Conservation (phyloP, 2,329 filamentous ascomycete genomes). For the Colletotrichum sp. region DNA sequence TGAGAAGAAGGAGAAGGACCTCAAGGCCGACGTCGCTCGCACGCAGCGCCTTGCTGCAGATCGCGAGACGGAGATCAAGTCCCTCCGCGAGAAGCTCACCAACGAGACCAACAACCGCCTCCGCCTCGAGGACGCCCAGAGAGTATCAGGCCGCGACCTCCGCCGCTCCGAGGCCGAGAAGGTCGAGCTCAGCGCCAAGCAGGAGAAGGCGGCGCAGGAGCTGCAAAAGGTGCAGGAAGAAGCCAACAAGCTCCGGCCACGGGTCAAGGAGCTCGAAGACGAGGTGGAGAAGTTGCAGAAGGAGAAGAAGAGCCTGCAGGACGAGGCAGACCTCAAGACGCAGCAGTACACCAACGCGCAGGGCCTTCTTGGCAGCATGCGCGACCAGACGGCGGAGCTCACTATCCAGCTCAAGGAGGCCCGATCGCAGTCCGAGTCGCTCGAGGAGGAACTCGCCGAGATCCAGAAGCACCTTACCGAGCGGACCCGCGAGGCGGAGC, state of each 20-base stretch:
- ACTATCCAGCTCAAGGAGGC: conserved; percentile 91
- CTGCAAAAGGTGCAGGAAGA: conserved; percentile 77
- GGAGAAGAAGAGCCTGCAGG: conserved; percentile 71
- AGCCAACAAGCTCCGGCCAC: conserved; percentile 66
- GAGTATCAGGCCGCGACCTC: conserved; percentile 76
- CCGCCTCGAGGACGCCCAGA: conserved; percentile 80
- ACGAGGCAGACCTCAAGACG: conserved; percentile 83
- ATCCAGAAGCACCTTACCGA: conserved; percentile 86
- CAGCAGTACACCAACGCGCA: conserved; percentile 88
- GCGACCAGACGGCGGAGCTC: conserved; percentile 88
- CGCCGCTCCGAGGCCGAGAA: conserved; percentile 80
- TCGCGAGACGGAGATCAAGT: conserved; percentile 79
- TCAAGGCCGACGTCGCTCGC: conserved; percentile 74
- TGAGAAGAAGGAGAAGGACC: conserved; percentile 82
- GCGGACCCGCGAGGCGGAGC: conserved; percentile 89
- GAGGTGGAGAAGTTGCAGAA: conserved; percentile 71
- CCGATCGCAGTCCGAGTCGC: conserved; percentile 77
- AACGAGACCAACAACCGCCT: conserved; percentile 75
- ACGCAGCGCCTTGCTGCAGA: conserved; percentile 75
- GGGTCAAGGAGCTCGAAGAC: conserved; percentile 73
- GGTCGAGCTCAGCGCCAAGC: conserved; percentile 74
- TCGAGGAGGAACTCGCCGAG: conserved; percentile 92
- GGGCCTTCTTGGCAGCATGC: conserved; percentile 87
- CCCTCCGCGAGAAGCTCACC: conserved; percentile 78
- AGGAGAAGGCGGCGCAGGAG: conserved; percentile 75